phyloP scores from a whole-genome alignment of 2,329 filamentous ascomycete species.

The Metarhizium anisopliae region DNA sequence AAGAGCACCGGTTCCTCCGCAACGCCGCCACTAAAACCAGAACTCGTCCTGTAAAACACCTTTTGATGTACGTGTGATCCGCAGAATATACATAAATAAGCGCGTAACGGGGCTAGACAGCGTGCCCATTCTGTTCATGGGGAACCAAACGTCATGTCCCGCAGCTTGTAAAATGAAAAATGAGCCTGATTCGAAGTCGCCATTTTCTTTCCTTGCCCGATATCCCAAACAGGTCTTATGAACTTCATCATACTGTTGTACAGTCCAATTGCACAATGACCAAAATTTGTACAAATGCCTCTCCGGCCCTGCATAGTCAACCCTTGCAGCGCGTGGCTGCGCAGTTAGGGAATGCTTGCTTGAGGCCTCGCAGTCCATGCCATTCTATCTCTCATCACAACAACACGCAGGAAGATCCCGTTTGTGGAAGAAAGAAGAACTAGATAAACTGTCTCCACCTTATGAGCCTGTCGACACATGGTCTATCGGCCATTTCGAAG shows the following conservation, averaged over 20 bases:
- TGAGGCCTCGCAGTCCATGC: not conserved
- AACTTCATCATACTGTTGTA: constrained; percentile 19
- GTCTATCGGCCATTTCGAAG: too few species aligned
- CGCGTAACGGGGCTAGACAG: not conserved
- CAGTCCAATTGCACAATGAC: constrained; percentile 13
- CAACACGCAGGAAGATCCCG: too few species aligned
- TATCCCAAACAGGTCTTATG: constrained; percentile 7
- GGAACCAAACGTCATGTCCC: not conserved
- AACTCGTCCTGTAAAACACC: constrained; percentile 27
- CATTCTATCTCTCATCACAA: not conserved
- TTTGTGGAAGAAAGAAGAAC: too few species aligned
- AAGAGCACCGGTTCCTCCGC: constrained; percentile 13
- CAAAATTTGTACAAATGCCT: not conserved
- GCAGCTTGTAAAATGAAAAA: not conserved
- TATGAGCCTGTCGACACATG: too few species aligned
- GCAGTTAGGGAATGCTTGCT: not conserved
- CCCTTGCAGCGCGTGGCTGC: not conserved
- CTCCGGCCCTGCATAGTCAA: not conserved
- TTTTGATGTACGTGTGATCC: constrained; percentile 38
- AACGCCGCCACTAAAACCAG: constrained; percentile 19
- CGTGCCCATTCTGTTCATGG: constrained; percentile 1
- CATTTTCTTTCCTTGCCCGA: not conserved
- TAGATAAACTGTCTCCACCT: not conserved
- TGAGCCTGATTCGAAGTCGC: not conserved
- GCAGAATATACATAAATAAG: constrained; percentile 31